Base-by-base conservation (phyloP, 2,329 filamentous ascomycete species). In the Penicillium freii region DNA sequence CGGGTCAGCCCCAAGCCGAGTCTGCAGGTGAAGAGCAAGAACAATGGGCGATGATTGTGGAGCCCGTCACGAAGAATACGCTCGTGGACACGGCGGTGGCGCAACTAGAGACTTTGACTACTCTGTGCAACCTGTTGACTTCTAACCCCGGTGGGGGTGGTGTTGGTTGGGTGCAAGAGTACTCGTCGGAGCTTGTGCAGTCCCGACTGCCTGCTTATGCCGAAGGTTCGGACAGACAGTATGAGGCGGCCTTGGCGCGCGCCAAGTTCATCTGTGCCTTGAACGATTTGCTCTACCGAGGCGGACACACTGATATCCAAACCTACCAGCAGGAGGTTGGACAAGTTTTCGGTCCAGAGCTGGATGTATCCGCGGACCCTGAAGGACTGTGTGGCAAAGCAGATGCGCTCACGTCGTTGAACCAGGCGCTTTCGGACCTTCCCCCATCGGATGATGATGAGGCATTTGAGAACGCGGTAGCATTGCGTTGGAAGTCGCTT, bases 1-100 rank as follows among this genome's bases (percentile, higher is more conserved):
- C 10, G 55, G 46, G 36, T 43, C 66, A 52, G 59, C 57, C 51
- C 23, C 51, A 62, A 42, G 29, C 54, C 9, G 62, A 58, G 25
- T 54, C 64, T 5, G 25, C 57, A 29, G 57, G 61, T 3, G 63
- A 69, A 17, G 55, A 64, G n/a, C 66, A 82, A 38, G 85, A 86
- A 58, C 82, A 87, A 65, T 89, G 85, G 82, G 87, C 85, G 19
- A 82, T 80, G 4, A 80, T 91, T n/a, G 79, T 88, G 53, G 86
- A 88, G 61, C 84, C 87, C 0, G 77, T 89, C 27, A 88, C 86
- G 1, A 81, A 84, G 27, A 79, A 81, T 47, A 84, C 85, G 1
- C 80, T 91, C 7, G 76, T 90, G 1, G 88, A 91, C 59, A 90
- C 87, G 0, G 80, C 86, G 15, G 78, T 88, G 33, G 86, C 87